phyloP scores from a whole-genome alignment of 2,329 filamentous ascomycete genomes.

The Microsporum canis region DNA sequence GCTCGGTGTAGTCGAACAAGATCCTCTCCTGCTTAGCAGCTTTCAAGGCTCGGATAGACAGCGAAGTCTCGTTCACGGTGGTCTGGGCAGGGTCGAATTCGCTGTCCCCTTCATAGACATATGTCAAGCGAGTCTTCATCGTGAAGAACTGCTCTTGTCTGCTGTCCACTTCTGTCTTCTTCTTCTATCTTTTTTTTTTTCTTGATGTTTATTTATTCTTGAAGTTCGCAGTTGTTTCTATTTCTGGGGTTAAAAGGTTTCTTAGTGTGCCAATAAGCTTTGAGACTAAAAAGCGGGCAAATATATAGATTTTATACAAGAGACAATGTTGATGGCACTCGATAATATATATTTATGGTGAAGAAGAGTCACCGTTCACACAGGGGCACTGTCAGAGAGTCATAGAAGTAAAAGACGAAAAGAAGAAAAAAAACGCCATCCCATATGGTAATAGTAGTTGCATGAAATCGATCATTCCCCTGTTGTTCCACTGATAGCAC shows the following conservation, averaged over 20 bases:
- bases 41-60: constrained; percentile 49
- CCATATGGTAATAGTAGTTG: not conserved
- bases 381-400: not conserved
- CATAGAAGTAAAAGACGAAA: not conserved
- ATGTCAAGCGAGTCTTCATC: constrained; percentile 52
- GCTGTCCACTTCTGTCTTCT: not conserved
- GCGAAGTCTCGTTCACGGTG: constrained; percentile 41
- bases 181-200: not conserved
- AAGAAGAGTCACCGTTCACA: not conserved
- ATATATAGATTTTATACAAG: not conserved
- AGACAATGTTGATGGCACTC: not conserved
- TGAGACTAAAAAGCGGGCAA: constrained; percentile 4
- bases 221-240: not conserved
- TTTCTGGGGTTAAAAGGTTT: not conserved
- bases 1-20: constrained; percentile 61
- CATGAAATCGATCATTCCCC: not conserved
- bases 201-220: not conserved
- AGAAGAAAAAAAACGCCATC: not conserved
- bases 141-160: constrained; percentile 2
- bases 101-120: constrained; percentile 55
- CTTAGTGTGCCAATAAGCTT: constrained; percentile 2
- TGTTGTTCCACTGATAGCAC: not conserved
- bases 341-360: too few species aligned
- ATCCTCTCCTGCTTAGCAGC: constrained; percentile 69
- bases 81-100: constrained; percentile 55